Base-by-base conservation (phyloP, 345 rosid genomes). In the Gossypium turneri region DNA sequence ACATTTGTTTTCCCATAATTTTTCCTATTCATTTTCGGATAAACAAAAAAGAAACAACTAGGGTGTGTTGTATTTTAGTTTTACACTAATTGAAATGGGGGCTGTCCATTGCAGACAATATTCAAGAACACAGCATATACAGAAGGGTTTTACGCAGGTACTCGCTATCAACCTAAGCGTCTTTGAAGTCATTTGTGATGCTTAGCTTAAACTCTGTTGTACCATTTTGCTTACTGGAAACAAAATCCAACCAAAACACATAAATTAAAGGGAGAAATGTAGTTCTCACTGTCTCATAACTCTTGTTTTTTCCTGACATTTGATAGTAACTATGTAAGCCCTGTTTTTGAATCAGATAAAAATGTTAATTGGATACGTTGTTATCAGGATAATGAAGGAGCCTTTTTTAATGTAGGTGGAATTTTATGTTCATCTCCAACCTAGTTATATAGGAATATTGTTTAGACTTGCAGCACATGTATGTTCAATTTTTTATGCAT, bases 111-210 rank as follows among this genome's bases (percentile, higher is more conserved):
- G 87, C 91, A 92, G 97, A 78, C 79, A 22, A 88, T 91, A 79
- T 92, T 84, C 85, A 88, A 91, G 92, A 94, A 90, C 87, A 81
- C 92, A 2, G 94, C 95, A 6, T 94, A 92, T 58, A 52, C 94
- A 0, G 88, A 90, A 85, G 98, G 97, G 61, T 94, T 94, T 80
- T 67, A 81, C 16, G 95, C 98, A 3, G 97, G 97, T 78, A 80
- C 38, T 44, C 43, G 3, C 13, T 45, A 41, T 75, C 81, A 79
- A 70, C 86, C 84, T n/a, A 82, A 83, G 77, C 85, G 84, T 56
- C 38, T 57, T 67, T 75, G 64, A 75, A 66, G n/a, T 73, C 17
- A 17, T 60, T 45, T 53, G 17, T 56, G 43, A 24, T 45, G 50
- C 59, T n/a, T 22, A 34, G 56, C 29, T 41, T 43, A 0, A 41